Percentiles rank a stretch among this genome's conserved stretches.
Evolutionary conservation across 2,329 filamentous ascomycete genomes (phyloP).

Genomic region (Coniochaeta pulveracea): DNA sequence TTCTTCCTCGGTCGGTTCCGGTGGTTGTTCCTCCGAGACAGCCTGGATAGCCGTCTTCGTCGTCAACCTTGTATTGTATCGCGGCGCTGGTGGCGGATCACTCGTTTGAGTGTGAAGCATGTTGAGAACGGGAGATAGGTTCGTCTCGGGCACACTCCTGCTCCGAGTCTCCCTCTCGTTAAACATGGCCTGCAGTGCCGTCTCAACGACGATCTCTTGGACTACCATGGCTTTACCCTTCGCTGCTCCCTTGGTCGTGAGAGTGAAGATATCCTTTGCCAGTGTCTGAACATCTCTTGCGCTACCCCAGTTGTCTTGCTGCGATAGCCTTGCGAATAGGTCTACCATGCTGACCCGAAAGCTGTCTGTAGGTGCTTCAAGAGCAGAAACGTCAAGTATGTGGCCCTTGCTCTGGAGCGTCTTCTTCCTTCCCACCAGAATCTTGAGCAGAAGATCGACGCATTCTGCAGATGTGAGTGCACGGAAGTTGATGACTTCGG

Average conservation of each 20-base stretch:
- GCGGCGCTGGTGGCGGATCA: too few relatives aligned
- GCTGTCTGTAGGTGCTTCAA: conserved; percentile 8
- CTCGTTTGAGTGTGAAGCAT: too few relatives aligned
- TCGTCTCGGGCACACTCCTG: not conserved
- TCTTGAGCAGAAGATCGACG: conserved; percentile 26
- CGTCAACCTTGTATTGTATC: too few relatives aligned
- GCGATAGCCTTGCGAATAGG: conserved; percentile 27
- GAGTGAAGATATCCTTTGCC: conserved; percentile 35
- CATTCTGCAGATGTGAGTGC: conserved; percentile 30
- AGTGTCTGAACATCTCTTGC: conserved; percentile 50
- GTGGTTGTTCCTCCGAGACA: too few relatives aligned
- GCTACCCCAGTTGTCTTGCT: conserved; percentile 46
- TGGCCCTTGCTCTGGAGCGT: conserved; percentile 8
- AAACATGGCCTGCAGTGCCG: conserved; percentile 1
- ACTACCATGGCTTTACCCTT: not conserved
- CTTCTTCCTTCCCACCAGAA: conserved; percentile 16
- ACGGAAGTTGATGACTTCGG: conserved; percentile 46
- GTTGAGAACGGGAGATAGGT: not conserved
- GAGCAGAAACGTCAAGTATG: conserved; percentile 13
- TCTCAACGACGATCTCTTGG: not conserved
- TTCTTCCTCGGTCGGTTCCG: too few relatives aligned
- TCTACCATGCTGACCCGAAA: conserved; percentile 14
- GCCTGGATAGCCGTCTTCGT: too few relatives aligned
- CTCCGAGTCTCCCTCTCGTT: not conserved
- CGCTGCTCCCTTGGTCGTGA: conserved; percentile 9